phyloP scores from a whole-genome alignment of 108 stramenopile species.

The Cyclotella atomus region DNA sequence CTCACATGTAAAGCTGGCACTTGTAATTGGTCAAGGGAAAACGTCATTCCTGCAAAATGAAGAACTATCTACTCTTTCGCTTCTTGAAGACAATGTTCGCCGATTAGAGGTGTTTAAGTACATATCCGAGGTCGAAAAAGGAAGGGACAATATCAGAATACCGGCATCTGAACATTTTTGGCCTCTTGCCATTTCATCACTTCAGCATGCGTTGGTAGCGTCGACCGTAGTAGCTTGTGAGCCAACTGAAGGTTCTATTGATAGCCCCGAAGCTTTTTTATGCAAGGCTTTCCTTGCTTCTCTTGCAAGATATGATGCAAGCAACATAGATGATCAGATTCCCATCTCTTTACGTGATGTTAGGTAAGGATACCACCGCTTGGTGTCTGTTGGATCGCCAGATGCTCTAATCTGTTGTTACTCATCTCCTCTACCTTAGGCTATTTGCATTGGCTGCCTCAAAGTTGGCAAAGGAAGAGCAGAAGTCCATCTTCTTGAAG shows the following conservation, averaged over 20 bases:
- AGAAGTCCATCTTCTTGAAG: conserved; percentile 37
- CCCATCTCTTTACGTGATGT: conserved; percentile 53
- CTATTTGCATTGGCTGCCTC: conserved; percentile 57
- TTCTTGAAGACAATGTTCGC: conserved; percentile 18
- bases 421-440: background rate
- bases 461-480: conserved; percentile 45
- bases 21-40: conserved; percentile 34
- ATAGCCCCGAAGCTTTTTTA: conserved; percentile 5
- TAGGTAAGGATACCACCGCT: no score
- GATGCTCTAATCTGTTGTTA: background rate
- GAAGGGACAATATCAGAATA: background rate
- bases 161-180: background rate
- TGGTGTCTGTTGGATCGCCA: no score
- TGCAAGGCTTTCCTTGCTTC: conserved; percentile 30
- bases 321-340: conserved; percentile 12
- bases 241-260: no score
- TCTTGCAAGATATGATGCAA: conserved; percentile 23
- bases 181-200: conserved; percentile 49
- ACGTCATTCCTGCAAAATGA: background rate
- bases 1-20: conserved; percentile 24
- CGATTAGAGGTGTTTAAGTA: conserved; percentile 25
- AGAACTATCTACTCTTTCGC: background rate
- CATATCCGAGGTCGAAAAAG: conserved; percentile 18
- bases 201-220: conserved; percentile 62
- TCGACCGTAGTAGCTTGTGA: conserved; percentile 52